Conservation (phyloP, 129 eudicot genomes). For the Erigeron canadensis region DNA sequence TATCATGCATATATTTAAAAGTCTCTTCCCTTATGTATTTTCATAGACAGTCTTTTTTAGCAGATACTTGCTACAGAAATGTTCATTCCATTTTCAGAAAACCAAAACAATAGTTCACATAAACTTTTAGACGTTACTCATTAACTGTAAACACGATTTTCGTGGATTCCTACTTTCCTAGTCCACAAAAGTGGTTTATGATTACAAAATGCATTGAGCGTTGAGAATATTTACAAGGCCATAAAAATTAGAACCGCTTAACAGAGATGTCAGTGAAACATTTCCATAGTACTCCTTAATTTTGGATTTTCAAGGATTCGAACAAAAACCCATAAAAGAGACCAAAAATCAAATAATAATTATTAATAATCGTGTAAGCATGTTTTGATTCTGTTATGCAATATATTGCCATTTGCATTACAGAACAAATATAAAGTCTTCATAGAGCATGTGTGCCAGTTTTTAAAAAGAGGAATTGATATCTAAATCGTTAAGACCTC, state of each 20-base stretch:
- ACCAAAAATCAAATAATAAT: too few species aligned
- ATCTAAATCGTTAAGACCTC: neutral
- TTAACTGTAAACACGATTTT: neutral
- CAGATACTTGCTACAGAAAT: neutral
- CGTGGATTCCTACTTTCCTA: constrained; percentile 15
- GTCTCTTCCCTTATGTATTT: neutral
- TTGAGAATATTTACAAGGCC: neutral
- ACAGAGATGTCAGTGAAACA: neutral
- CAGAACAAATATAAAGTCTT: neutral
- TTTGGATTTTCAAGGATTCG: constrained; percentile 5
- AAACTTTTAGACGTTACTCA: neutral
- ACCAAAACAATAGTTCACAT: constrained; percentile 7
- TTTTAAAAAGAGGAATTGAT: neutral
- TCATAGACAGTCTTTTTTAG: neutral
- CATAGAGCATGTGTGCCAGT: constrained; percentile 13
- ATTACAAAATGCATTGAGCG: neutral
- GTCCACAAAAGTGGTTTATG: constrained; percentile 2
- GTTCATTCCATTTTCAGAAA: neutral
- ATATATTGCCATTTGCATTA: neutral
- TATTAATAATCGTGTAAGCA: constrained; percentile 5
- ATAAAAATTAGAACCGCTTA: neutral
- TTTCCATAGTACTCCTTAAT: constrained; percentile 1
- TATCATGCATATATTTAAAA: too few species aligned
- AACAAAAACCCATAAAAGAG: neutral
- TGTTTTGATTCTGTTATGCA: neutral